Conservation (phyloP, 208 protist species). For the Strigomonas culicis region DNA sequence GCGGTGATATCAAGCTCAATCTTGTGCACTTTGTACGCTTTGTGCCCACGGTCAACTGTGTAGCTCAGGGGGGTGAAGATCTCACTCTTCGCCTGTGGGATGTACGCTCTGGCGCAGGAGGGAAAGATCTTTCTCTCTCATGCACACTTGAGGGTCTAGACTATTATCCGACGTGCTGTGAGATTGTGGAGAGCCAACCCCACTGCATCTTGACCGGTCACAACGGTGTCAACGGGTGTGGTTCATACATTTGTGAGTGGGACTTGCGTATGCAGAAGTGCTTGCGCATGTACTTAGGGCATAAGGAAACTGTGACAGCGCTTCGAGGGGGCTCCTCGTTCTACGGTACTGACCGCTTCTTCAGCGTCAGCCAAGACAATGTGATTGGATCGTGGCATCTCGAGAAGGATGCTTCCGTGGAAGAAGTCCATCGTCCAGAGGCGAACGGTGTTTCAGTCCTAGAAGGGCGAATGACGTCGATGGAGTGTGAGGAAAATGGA, state of each 20-base stretch:
- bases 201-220: conserved; percentile 60
- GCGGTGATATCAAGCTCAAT: conserved; percentile 69
- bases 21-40: conserved; percentile 69
- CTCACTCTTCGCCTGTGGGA: conserved; percentile 69
- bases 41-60: conserved; percentile 48
- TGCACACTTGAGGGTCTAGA: conserved; percentile 52
- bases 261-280: conserved; percentile 57
- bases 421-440: conserved; percentile 25
- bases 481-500: conserved; percentile 39
- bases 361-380: conserved; percentile 51
- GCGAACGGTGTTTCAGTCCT: conserved; percentile 27
- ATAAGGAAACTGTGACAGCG: conserved; percentile 39
- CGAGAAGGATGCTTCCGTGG: conserved; percentile 18
- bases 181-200: conserved; percentile 23
- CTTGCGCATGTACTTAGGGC: conserved; percentile 41
- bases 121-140: conserved; percentile 33
- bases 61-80: conserved; percentile 71
- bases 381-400: conserved; percentile 47
- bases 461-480: conserved; percentile 49
- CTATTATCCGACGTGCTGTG: conserved; percentile 62
- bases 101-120: conserved; percentile 34
- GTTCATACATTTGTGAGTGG: conserved; percentile 62
- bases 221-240: conserved; percentile 64
- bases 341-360: conserved; percentile 34
- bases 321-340: conserved; percentile 28